Percentiles rank a stretch among this genome's conserved stretches.
Conservation (phyloP, 345 rosid genomes). For the Alliaria petiolata region DNA sequence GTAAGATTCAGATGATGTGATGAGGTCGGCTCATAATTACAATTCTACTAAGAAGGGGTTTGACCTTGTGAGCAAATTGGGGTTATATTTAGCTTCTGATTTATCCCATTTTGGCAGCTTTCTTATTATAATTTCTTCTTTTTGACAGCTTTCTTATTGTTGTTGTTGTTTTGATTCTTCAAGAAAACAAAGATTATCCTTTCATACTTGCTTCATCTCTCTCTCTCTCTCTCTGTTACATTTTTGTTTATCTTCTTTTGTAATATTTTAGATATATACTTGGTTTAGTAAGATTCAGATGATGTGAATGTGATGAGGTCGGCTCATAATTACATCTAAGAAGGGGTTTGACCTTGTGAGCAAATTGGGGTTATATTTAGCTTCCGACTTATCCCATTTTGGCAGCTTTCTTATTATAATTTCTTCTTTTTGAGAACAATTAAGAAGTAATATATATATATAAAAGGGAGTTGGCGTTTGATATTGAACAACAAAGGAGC, state of each 20-base stretch:
- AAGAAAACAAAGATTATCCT: too few relatives aligned
- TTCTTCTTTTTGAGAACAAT: background rate
- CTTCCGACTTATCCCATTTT: conserved; percentile 28
- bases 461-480: conserved; percentile 17
- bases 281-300: background rate
- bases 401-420: conserved; percentile 4
- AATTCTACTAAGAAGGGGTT: conserved; percentile 4
- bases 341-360: conserved; percentile 21
- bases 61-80: conserved; percentile 24
- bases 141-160: too few relatives aligned
- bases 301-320: conserved; percentile 18
- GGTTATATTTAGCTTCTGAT: conserved; percentile 26
- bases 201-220: background rate
- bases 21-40: conserved; percentile 7
- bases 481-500: conserved; percentile 18
- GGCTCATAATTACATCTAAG: background rate
- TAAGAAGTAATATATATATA: background rate
- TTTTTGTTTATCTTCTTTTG: background rate
- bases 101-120: conserved; percentile 28
- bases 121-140: background rate
- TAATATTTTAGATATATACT: background rate
- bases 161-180: too few relatives aligned
- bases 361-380: conserved; percentile 24
- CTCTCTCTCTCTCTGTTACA: background rate
- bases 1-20: conserved; percentile 3